A percentile compares a stretch with the other conserved stretches of the same genome.
Conservation (phyloP, 495 filamentous ascomycete genomes). For the Talaromyces liani region DNA sequence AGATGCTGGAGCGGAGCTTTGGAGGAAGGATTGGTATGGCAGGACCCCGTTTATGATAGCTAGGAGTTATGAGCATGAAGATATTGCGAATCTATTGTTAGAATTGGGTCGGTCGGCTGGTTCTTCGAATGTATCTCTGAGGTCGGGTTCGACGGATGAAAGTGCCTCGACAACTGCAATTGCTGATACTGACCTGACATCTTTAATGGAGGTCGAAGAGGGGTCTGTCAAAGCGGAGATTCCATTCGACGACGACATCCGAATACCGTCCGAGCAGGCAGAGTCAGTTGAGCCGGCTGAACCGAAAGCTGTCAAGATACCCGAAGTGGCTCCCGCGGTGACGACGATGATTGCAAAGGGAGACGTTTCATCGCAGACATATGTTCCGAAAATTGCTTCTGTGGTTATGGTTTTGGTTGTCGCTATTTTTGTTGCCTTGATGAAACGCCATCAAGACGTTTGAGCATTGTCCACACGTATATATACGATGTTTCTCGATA, state of each 20-base stretch:
- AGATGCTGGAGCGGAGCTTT: not conserved
- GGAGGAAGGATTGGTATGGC: not conserved
- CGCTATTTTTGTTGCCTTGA: not conserved
- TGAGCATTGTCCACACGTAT: not conserved
- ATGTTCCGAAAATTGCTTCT: not conserved
- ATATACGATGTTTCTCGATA: not conserved
- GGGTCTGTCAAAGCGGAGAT: not conserved
- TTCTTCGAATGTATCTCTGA: not conserved
- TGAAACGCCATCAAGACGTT: not conserved
- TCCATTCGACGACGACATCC: not conserved
- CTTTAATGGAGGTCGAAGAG: not conserved
- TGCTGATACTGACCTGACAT: not conserved
- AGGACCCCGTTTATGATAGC: not conserved
- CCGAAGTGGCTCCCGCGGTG: not conserved
- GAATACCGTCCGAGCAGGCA: not conserved
- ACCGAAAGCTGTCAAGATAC: not conserved
- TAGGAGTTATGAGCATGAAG: not conserved
- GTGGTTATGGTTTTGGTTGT: not conserved
- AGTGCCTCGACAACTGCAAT: not conserved
- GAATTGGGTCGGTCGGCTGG: not conserved
- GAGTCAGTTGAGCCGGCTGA: not conserved
- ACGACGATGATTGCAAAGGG: not conserved
- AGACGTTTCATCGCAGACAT: not conserved
- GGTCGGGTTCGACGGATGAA: not conserved
- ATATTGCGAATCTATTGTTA: not conserved